Evolutionary conservation across 768 basidiomycete species (phyloP), one percentile per base, ranked within the genome.

Genomic region (Rhodosporidiobolus sp.): DNA sequence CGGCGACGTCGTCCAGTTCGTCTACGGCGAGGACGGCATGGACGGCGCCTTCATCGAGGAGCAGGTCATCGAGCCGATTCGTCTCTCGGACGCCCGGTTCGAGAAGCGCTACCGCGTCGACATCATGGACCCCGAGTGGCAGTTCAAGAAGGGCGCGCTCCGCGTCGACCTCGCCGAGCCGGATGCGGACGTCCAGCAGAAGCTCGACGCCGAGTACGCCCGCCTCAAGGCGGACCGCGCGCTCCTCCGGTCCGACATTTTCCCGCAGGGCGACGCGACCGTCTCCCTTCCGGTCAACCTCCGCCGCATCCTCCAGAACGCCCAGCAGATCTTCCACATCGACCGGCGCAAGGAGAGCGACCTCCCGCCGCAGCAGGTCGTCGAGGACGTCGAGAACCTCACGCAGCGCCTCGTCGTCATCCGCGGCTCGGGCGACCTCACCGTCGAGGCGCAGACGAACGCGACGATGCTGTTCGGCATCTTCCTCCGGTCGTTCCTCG

Each of bases 21-120:
- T 92, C 32, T 99, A 99, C 75, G 96, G 96, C 43, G 96, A 99
- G 80, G 96, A 99, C 78, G 96, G 96, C 54, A 97, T 98, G 91
- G 96, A 99, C 79, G 96, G 92, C 70, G 92, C 93, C 0, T 94
- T 89, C 81, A 96, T 99, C 80, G 96, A 99, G 83, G 90, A 90
- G 74, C 96, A 99, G 82, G 89, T 86, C 63, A 89, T 97, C 64
- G 92, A 95, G 76, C 92, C 91, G 0, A 94, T 92, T 75, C 88
- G 87, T 32, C 83, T 96, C 70, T 90, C 86, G 76, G 82, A 96
- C 81, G 84, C 84, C 74, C 87, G 90, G 66, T 98, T 97, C 82
- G 90, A 94, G 80, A 89, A 90, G 81, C 88, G 89, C 74, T 99
- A 93, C 81, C 89, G 91, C n/a, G 92, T 99, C 56, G 96, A 98